Evolutionary conservation across 768 basidiomycete species (phyloP), one percentile per base, ranked within the genome.

Genomic region (Mycena pura): DNA sequence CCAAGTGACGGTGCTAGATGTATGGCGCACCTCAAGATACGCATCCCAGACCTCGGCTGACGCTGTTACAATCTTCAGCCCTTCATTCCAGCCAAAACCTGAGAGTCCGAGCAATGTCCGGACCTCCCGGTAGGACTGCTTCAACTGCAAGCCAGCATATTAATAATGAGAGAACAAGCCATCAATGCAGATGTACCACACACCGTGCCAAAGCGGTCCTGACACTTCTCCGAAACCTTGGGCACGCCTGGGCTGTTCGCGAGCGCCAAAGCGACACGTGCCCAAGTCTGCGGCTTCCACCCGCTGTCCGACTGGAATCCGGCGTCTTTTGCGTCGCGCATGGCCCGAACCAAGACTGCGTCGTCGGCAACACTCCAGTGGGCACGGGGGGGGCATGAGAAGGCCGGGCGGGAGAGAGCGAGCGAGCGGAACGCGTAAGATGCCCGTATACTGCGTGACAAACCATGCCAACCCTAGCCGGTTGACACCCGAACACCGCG

Each of bases 61-160:
- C 50, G 76, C 74, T 3, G 70, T 75, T 1, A 52, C 72, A 19
- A 74, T 63, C 45, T 62, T 34, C 9, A 61, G 40, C 0, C 27
- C 57, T 11, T 68, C 65, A 63, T 75, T 62, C 72, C 74, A 75
- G 1, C 74, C 71, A 66, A 73, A 73, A 1, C 71, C 71, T 24
- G 68, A 72, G 11, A 57, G 38, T 10, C 61, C 57, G 2, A 53
- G 51, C 11, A 69, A 56, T 34, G 53, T 38, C 31, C 66, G 61
- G 15, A 70, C 66, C 13, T 34, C 39, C 11, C 49, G 25, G 44
- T 64, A 69, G 15, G 63, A 44, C 19, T 53, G 46, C 44, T 66
- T 69, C 15, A 68, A 50, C 63, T 69, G 56, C 29, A 9, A 22
- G 19, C 5, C n/a, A n/a, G n/a, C n/a, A n/a, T n/a, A n/a, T n/a